These are phyloP conservation scores for Penstemon davidsonii DNA, from an alignment of 257 asterid species.

Conservation along the genomic window DNA sequence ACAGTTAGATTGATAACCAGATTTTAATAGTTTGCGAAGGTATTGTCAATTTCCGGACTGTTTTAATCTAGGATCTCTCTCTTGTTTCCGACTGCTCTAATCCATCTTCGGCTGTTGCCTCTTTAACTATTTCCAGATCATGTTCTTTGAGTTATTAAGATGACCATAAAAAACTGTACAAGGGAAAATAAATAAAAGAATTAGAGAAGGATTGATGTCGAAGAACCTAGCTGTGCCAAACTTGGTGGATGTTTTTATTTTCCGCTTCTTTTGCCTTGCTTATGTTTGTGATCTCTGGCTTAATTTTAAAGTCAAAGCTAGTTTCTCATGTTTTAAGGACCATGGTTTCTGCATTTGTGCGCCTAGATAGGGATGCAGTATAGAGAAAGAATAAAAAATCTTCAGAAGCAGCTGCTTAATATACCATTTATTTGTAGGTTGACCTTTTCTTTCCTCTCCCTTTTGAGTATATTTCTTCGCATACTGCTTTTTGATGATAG, in stretches of 20 bases:
- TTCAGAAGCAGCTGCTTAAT: slow-evolving; percentile 1
- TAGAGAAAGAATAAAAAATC: neutral
- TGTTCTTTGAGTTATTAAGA: neutral
- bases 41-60: neutral
- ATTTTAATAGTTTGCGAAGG: neutral
- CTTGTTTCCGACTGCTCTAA: no score
- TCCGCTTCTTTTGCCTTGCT: neutral
- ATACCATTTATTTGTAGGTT: neutral
- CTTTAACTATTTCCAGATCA: no score
- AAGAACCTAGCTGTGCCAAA: slow-evolving; percentile 10
- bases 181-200: no score
- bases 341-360: neutral
- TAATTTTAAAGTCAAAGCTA: neutral
- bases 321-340: neutral
- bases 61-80: neutral
- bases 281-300: neutral
- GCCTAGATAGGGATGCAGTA: slow-evolving; percentile 8
- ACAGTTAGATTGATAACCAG: neutral
- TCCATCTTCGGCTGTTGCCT: no score
- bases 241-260: neutral
- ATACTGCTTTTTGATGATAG: neutral
- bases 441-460: neutral
- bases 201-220: neutral
- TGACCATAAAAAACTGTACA: neutral
- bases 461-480: neutral